These are phyloP conservation scores for Berberis vulgaris DNA, from an alignment of 164 flowering plant genomes.

Conservation along the genomic window DNA sequence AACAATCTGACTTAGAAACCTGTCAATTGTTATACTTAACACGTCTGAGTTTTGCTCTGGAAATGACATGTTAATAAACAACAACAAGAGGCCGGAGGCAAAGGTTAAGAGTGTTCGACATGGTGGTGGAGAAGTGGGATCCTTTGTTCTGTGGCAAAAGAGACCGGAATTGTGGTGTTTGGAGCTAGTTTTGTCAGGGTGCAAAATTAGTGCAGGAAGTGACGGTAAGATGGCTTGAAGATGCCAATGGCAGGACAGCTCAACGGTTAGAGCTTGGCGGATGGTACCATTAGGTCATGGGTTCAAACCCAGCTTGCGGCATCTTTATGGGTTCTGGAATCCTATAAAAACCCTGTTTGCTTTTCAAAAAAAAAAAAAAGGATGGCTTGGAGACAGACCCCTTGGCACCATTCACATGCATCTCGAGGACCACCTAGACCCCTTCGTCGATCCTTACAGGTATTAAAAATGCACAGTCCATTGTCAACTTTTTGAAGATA, in stretches of 20 bases:
- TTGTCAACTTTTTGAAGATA: too few species aligned
- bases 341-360: too few species aligned
- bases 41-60: constrained; percentile 47
- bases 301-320: too few species aligned
- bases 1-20: too few species aligned
- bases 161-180: constrained; percentile 83
- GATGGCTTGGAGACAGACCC: constrained; percentile 78
- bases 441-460: constrained; percentile 86
- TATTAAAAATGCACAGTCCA: constrained; percentile 4
- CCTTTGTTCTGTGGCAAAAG: constrained; percentile 91
- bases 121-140: constrained; percentile 68
- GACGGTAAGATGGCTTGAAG: constrained; percentile 57
- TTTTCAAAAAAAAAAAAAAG: too few species aligned
- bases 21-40: too few species aligned
- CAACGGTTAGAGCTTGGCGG: too few species aligned
- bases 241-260: too few species aligned
- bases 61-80: constrained; percentile 13
- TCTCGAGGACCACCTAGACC: constrained; percentile 95
- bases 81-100: constrained; percentile 15
- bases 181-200: constrained; percentile 73
- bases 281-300: too few species aligned
- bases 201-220: constrained; percentile 91
- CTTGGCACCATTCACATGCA: constrained; percentile 94
- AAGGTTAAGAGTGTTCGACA: constrained; percentile 28
- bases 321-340: too few species aligned